Percentiles rank a stretch among this genome's conserved stretches.
These are phyloP conservation scores for Mallotus repandus DNA, from an alignment of 441 rosid species.

Conservation along the genomic window DNA sequence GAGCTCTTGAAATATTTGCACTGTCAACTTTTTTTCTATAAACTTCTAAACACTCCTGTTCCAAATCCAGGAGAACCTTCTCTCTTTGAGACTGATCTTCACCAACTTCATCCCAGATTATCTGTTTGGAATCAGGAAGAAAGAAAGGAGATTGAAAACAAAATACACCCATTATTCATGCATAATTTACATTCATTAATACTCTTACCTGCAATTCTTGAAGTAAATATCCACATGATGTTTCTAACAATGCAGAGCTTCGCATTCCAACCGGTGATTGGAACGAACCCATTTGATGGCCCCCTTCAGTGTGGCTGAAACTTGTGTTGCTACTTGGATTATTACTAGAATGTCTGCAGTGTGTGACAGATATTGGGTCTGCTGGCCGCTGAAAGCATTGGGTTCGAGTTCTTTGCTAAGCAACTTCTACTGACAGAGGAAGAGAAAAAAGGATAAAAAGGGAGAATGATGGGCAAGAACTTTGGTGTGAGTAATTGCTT, in stretches of 20 bases:
- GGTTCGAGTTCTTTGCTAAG: slow-evolving; percentile 27
- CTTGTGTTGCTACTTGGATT: slow-evolving; percentile 18
- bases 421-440: slow-evolving; percentile 26
- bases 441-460: slow-evolving; percentile 4
- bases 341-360: slow-evolving; percentile 20
- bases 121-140: slow-evolving; percentile 42
- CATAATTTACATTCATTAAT: neutral
- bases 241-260: slow-evolving; percentile 65
- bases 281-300: slow-evolving; percentile 59
- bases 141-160: slow-evolving; percentile 18
- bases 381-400: slow-evolving; percentile 22
- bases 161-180: neutral
- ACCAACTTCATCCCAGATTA: slow-evolving; percentile 99
- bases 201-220: slow-evolving; percentile 84
- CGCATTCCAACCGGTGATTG: slow-evolving; percentile 64
- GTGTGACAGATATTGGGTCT: slow-evolving; percentile 19
- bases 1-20: slow-evolving; percentile 93
- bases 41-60: slow-evolving; percentile 89
- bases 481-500: slow-evolving; percentile 68
- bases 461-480: slow-evolving; percentile 32
- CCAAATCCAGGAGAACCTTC: slow-evolving; percentile 79
- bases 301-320: slow-evolving; percentile 14
- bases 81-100: slow-evolving; percentile 77
- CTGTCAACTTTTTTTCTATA: slow-evolving; percentile 95
- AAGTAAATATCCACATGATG: slow-evolving; percentile 90